These are phyloP conservation scores for Astragalus glycyphyllos DNA, from an alignment of 306 rosid genomes.

Conservation along the genomic window DNA sequence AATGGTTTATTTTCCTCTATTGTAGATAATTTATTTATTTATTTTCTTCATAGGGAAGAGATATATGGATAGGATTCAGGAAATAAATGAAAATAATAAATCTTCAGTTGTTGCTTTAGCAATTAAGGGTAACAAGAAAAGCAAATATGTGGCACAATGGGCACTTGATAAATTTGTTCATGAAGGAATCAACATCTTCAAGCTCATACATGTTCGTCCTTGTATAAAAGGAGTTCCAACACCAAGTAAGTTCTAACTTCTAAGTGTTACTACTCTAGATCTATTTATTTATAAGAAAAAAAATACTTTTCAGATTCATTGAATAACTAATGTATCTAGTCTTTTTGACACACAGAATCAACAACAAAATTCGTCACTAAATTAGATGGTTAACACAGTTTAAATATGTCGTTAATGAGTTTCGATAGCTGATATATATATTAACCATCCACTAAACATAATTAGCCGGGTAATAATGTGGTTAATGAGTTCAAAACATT, in stretches of 20 bases:
- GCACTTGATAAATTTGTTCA: slow-evolving; percentile 80
- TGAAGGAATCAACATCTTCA: slow-evolving; percentile 64
- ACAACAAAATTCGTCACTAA: no score
- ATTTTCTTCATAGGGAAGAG: slow-evolving; percentile 17
- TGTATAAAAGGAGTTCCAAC: slow-evolving; percentile 76
- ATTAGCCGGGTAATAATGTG: no score
- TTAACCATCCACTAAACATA: no score
- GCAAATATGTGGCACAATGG: slow-evolving; percentile 82
- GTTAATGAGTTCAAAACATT: no score
- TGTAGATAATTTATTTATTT: slow-evolving; percentile 34
- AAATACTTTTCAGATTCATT: no score
- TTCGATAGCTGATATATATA: no score
- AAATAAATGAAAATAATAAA: slow-evolving; percentile 35
- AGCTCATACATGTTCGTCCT: slow-evolving; percentile 73
- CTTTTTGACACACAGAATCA: no score
- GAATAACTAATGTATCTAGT: no score
- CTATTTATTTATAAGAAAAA: no score
- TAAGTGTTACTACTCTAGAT: no score
- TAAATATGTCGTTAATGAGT: no score
- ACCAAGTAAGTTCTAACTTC: slow-evolving; percentile 70
- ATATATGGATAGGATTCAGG: slow-evolving; percentile 53
- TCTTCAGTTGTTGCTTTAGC: slow-evolving; percentile 70
- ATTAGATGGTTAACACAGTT: no score
- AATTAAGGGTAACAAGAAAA: slow-evolving; percentile 75
- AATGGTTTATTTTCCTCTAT: slow-evolving; percentile 17